These are phyloP conservation scores for Aspergillus pseudoterreus DNA, from an alignment of 2,329 filamentous ascomycete genomes.

Conservation along the genomic window DNA sequence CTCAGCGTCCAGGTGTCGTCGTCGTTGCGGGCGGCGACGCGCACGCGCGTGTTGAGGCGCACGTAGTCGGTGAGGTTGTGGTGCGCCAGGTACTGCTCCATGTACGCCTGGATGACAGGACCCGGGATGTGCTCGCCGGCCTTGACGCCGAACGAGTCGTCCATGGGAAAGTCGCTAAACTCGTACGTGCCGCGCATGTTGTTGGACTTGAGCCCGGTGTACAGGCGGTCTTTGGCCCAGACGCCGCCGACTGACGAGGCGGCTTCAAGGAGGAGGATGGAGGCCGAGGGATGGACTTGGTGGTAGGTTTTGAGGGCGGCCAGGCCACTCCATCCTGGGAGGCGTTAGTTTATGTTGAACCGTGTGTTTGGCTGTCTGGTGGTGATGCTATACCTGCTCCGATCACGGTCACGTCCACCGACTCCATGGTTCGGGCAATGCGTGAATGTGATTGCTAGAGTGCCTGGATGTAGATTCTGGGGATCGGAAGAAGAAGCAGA, in stretches of 20 bases:
- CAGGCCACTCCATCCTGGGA: slow-evolving; percentile 53
- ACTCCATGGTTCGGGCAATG: slow-evolving; percentile 18
- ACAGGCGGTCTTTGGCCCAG: slow-evolving; percentile 64
- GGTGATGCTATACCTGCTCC: slow-evolving; percentile 18
- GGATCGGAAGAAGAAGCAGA: too few relatives aligned
- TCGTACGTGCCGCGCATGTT: slow-evolving; percentile 71
- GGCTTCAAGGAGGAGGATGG: slow-evolving; percentile 57
- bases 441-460: not conserved
- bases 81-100: slow-evolving; percentile 53
- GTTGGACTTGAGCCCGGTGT: slow-evolving; percentile 68
- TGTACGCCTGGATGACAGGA: slow-evolving; percentile 53
- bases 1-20: slow-evolving; percentile 36
- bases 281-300: slow-evolving; percentile 55
- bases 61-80: slow-evolving; percentile 50
- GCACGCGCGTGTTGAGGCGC: slow-evolving; percentile 51
- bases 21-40: slow-evolving; percentile 42
- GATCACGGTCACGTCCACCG: slow-evolving; percentile 27
- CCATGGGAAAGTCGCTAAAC: slow-evolving; percentile 71
- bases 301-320: slow-evolving; percentile 60
- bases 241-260: slow-evolving; percentile 61
- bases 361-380: not conserved
- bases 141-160: slow-evolving; percentile 48
- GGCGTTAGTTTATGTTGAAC: not conserved
- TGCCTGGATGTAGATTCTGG: not conserved
- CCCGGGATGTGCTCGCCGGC: slow-evolving; percentile 59